Evolutionary conservation across 1,139 yeast species (phyloP), one percentile per base, ranked within the genome.

Genomic region (Blastobotrys petasosporus): DNA sequence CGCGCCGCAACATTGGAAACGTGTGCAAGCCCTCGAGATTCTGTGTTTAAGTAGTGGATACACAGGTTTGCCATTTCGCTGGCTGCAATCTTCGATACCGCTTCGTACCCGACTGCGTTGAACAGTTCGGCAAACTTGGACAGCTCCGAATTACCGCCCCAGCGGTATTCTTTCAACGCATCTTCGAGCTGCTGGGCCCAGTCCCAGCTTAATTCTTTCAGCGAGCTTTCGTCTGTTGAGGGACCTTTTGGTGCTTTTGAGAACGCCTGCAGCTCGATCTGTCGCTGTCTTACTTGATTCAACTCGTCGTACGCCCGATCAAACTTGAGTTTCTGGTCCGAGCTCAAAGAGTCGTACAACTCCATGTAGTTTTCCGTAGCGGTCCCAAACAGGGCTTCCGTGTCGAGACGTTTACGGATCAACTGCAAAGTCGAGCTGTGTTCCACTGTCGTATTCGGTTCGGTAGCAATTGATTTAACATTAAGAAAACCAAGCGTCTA

Each of bases 211-310:
- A 34, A 69, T 66, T 4, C 75, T 8, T 37, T 42, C 38, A 38
- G 44, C 70, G 60, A 81, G 87, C 52, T 77, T 75, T 54, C 75
- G 67, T 13, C 86, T 73, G 47, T 75, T 74, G 43, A 81, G 64
- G 32, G 76, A 65, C 9, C 15, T 32, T 13, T n/a, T 32, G 17
- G 43, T 70, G 49, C 76, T 81, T 59, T 83, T 88, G 57, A 76
- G 25, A 80, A 53, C 79, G 90, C 56, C 80, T 82, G 73, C 37
- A 77, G 70, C 62, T 88, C 97, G 40, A 87, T 63, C 40, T 73
- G 73, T 44, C 77, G 67, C 63, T 88, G 94, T 61, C 96, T 76
- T 15, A 77, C 77, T 43, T 75, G 74, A 51, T 88, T 87, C 55
- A 81, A 77, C 1, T 69, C 64, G 51, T 85, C 90, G 44, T 86